Base-by-base conservation (phyloP, 2,329 filamentous ascomycete genomes). In the Ophiosphaerella herpotricha region DNA sequence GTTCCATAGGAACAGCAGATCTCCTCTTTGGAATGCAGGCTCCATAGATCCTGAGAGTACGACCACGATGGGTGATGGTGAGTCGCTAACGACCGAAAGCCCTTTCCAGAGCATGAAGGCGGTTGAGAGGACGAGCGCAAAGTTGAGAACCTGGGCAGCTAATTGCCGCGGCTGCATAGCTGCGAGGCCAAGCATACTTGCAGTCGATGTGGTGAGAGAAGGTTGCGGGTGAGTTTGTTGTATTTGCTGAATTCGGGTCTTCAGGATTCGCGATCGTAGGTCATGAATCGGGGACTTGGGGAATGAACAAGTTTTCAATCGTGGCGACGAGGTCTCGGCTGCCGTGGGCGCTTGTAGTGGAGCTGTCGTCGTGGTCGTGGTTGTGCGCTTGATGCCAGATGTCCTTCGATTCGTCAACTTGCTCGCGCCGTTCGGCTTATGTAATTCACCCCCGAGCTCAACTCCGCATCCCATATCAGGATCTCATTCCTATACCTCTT, bases 71-170 rank as follows among this genome's bases (percentile, higher is more conserved):
- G 89, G 89, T 1, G 77, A 79, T 7, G 75, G 75, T 41, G 77
- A 79, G 57, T 94, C 87, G 50, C 88, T 85, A 57, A 85, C 77
- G 26, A 96, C 84, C 7, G 88, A 92, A 52, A 97, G 85, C 8
- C 89, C 90, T 75, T 96, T 96, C 91, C 78, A 81, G 42, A 96
- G 85, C 91, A 96, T 96, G 71, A 96, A 96, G 1, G 92, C 91
- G 1, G 90, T 94, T 8, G 88, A 91, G 43, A 96, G 84, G 55
- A 96, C 90, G 57, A 97, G 85, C 48, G 87, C 91, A 74, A 97
- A 96, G 77, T 95, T 96, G 70, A 96, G 85, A 61, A 93, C 75
- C 80, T 96, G 91, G 41, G 85, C 82, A 64, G 91, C 86, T 46
- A 89, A 82, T 73, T 95, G 90, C 74, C 91, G 88, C 59, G 90